Evolutionary conservation across 768 basidiomycete species (phyloP).

Genomic region (Holtermanniella nyarrowii): DNA sequence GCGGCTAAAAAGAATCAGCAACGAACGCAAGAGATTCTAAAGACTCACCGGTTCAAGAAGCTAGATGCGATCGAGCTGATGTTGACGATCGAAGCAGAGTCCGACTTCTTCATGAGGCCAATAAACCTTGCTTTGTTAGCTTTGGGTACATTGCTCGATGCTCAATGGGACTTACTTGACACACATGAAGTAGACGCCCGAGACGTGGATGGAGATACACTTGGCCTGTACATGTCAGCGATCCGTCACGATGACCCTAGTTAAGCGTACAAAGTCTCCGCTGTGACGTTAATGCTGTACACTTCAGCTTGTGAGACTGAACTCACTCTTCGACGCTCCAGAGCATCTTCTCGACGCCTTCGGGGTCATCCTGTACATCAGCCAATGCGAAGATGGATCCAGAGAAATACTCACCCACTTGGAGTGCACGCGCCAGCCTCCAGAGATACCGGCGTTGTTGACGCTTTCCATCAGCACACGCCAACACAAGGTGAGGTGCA

Average conservation of each 20-base stretch:
- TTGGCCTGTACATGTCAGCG: conserved; percentile 11
- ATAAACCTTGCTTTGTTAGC: conserved; percentile 6
- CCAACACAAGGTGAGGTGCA: neutral
- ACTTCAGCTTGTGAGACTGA: neutral
- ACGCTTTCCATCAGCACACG: conserved; percentile 22
- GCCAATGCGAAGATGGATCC: neutral
- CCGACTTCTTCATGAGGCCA: conserved; percentile 23
- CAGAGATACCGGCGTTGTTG: conserved; percentile 34
- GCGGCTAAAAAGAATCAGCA: too few species aligned
- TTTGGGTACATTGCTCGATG: neutral
- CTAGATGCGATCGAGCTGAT: conserved; percentile 22
- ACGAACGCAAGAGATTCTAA: too few species aligned
- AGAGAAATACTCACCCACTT: conserved; percentile 3
- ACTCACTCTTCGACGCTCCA: conserved; percentile 33
- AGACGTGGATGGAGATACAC: conserved; percentile 27
- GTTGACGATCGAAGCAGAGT: conserved; percentile 21
- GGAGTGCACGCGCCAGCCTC: conserved; percentile 19
- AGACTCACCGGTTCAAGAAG: conserved; percentile 23
- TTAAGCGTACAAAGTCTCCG: neutral
- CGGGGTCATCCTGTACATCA: conserved; percentile 11
- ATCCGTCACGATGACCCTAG: neutral
- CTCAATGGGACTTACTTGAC: conserved; percentile 7
- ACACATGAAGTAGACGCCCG: conserved; percentile 29
- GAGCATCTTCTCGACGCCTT: conserved; percentile 24
- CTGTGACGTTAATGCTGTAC: neutral